phyloP scores from a whole-genome alignment of 2,329 filamentous ascomycete species.

The Alternaria ethzedia region DNA sequence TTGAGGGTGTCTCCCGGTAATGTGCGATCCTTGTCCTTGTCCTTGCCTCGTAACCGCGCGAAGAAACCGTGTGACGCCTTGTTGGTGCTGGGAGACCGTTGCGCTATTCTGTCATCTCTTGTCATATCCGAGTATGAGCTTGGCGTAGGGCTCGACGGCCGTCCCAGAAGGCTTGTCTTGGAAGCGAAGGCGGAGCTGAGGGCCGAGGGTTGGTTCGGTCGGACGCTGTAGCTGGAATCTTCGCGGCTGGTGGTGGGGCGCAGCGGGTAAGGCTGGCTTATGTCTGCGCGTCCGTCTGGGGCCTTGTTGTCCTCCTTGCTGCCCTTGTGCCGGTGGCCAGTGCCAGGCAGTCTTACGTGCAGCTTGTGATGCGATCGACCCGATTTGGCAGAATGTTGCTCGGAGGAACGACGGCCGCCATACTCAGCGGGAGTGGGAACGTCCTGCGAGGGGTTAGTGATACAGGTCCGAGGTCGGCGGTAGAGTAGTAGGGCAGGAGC shows the following conservation, averaged over 20 bases:
- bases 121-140: constrained; percentile 70
- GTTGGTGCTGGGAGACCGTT: constrained; percentile 63
- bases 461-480: constrained; percentile 5
- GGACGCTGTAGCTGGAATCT: constrained; percentile 65
- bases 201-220: constrained; percentile 50
- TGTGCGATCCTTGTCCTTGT: constrained; percentile 54
- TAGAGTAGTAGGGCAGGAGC: neutral
- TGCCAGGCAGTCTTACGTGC: constrained; percentile 64
- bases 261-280: constrained; percentile 60
- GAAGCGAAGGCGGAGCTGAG: constrained; percentile 59
- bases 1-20: constrained; percentile 46
- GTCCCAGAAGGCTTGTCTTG: constrained; percentile 59
- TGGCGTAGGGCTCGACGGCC: constrained; percentile 82
- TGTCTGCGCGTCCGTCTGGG: constrained; percentile 39
- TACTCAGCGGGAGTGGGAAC: constrained; percentile 41
- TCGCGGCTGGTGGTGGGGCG: constrained; percentile 79
- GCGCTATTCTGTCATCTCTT: constrained; percentile 50
- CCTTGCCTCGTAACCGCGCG: constrained; percentile 59
- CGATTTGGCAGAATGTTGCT: constrained; percentile 52
- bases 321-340: constrained; percentile 68
- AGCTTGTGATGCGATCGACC: constrained; percentile 65
- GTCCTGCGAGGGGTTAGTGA: constrained; percentile 30
- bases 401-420: constrained; percentile 42
- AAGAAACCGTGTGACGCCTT: constrained; percentile 60
- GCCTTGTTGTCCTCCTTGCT: constrained; percentile 64